These are phyloP conservation scores for Akebia trifoliata DNA, from an alignment of 164 flowering plant genomes.

Conservation along the genomic window DNA sequence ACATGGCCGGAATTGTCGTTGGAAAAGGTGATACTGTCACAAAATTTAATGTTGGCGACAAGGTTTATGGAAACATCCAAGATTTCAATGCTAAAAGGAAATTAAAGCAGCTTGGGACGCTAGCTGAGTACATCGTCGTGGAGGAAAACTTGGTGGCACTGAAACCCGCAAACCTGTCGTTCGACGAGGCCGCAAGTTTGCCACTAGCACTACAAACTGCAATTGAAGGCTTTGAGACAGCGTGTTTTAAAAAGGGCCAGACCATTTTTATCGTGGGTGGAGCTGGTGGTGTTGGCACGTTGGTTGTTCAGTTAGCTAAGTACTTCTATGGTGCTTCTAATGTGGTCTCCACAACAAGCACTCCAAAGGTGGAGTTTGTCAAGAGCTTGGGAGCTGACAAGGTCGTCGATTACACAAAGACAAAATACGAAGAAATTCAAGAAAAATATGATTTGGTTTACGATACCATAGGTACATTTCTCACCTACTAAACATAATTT, in stretches of 20 bases:
- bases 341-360: slow-evolving; percentile 39
- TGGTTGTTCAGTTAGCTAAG: slow-evolving; percentile 48
- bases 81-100: slow-evolving; percentile 24
- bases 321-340: slow-evolving; percentile 30
- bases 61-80: slow-evolving; percentile 41
- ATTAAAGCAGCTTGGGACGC: slow-evolving; percentile 41
- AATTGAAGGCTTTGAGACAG: no score
- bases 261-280: slow-evolving; percentile 42
- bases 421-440: slow-evolving; percentile 24
- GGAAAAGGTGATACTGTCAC: slow-evolving; percentile 21
- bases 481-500: not conserved
- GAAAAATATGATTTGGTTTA: slow-evolving; percentile 36
- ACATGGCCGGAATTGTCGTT: slow-evolving; percentile 38
- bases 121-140: slow-evolving; percentile 39
- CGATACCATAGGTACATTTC: slow-evolving; percentile 35
- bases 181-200: slow-evolving; percentile 47
- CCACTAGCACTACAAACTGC: slow-evolving; percentile 48
- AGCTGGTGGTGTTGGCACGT: slow-evolving; percentile 45
- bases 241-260: slow-evolving; percentile 32
- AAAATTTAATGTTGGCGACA: slow-evolving; percentile 32
- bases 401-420: slow-evolving; percentile 38
- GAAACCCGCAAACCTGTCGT: slow-evolving; percentile 37
- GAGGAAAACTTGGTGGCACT: slow-evolving; percentile 39
- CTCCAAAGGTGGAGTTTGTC: slow-evolving; percentile 39
- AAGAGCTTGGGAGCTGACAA: slow-evolving; percentile 44